Evolutionary conservation across 345 rosid species (phyloP), one percentile per base, ranked within the genome.

Genomic region (Gossypium herbaceum): DNA sequence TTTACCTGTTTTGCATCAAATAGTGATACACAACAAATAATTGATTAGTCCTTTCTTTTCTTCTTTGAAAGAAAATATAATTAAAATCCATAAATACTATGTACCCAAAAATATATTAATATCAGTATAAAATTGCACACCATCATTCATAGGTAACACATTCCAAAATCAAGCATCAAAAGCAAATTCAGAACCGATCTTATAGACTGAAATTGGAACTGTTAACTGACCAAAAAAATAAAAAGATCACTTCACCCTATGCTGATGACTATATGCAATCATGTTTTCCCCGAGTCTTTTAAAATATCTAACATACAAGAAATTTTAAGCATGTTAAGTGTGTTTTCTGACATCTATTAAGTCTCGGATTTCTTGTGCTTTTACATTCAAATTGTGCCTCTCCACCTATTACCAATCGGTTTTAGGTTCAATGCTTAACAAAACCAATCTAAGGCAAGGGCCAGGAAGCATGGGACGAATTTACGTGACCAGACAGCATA

Each of bases 1-100:
- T 78, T 86, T 12, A 95, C 83, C 99, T 95, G 88, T 64, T 66
- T 79, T 48, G 69, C 43, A 79, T 65, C 56, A 63, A 68, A 68
- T 12, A 51, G 61, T 44, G 16, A 59, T 9, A 57, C 55, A 48
- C 64, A 13, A 45, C 64, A 13, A 45, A 56, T 22, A 72, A 12
- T 44, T 25, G 17, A 60, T 59, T 59, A 59, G 5, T 59, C 12
- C 62, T 58, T 24, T 13, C 25, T 22, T 63, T 57, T 19, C 11
- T 19, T 19, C 15, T 19, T 10, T 4, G 68, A 7, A 16, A 17
- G 50, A 71, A 34, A 8, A 60, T 67, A 45, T 66, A 34, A 29
- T 54, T 55, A 7, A 66, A 65, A 3, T n/a, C 19, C 16, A 56
- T n/a, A 13, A 22, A 56, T 72, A n/a, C 11, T 19, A 19, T 72